These are phyloP conservation scores for Acacia confusa DNA, from an alignment of 306 rosid genomes.

Conservation along the genomic window DNA sequence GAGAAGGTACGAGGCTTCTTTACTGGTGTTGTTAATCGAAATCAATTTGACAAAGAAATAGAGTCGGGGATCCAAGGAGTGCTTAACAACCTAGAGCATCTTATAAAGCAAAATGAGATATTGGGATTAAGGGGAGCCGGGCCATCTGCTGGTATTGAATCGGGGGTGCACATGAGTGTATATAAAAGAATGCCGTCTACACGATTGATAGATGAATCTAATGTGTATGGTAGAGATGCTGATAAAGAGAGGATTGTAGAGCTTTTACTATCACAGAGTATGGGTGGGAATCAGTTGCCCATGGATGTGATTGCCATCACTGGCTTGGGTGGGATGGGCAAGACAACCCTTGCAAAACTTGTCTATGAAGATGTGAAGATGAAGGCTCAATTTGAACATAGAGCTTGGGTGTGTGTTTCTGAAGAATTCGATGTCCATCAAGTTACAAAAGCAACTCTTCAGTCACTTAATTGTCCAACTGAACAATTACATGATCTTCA, in stretches of 20 bases:
- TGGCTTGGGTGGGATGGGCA: neutral
- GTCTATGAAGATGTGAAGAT: neutral
- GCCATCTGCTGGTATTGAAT: neutral
- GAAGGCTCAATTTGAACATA: neutral
- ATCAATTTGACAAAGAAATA: neutral
- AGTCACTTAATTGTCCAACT: neutral
- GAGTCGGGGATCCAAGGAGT: neutral
- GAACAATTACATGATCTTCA: neutral
- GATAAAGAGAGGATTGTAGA: neutral
- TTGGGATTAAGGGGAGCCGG: neutral
- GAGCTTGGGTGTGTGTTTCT: neutral
- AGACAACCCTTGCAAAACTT: neutral
- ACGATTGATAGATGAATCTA: neutral
- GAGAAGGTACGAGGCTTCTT: neutral
- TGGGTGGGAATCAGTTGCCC: neutral
- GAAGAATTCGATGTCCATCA: neutral
- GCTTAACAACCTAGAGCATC: neutral
- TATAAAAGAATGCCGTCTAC: neutral
- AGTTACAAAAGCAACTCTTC: neutral
- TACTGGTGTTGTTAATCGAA: neutral
- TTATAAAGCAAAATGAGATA: neutral
- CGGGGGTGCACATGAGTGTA: neutral
- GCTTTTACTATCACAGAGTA: neutral
- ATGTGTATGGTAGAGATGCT: neutral
- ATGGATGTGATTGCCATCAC: neutral